phyloP scores from a whole-genome alignment of 352 stramenopile species.

The Phytophthora constricta region DNA sequence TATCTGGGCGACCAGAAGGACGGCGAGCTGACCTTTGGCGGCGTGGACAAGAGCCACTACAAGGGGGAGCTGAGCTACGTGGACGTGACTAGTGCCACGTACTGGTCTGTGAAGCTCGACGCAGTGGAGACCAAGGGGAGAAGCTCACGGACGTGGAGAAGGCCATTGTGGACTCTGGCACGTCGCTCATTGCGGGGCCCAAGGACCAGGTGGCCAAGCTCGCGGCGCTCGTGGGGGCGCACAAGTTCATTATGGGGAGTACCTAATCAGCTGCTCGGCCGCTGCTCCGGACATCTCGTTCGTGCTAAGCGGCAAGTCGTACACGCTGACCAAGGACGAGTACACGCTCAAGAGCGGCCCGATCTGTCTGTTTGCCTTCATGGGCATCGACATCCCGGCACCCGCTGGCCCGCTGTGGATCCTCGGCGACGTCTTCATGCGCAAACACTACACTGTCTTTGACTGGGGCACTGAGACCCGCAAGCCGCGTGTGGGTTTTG shows the following conservation, averaged over 20 bases:
- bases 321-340: constrained; percentile 92
- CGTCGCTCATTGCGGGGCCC: constrained; percentile 94
- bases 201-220: constrained; percentile 90
- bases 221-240: constrained; percentile 85
- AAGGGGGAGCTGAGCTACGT: constrained; percentile 94
- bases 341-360: constrained; percentile 93
- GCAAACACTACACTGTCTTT: constrained; percentile 96
- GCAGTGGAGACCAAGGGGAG: constrained; percentile 64
- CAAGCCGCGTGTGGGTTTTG: constrained; percentile 89
- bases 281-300: constrained; percentile 93
- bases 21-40: constrained; percentile 84
- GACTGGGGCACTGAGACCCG: constrained; percentile 83
- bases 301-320: constrained; percentile 91
- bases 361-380: constrained; percentile 96
- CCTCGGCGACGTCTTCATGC: constrained; percentile 96
- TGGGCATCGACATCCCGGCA: constrained; percentile 94
- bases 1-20: constrained; percentile 92
- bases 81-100: constrained; percentile 69
- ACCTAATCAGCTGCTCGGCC: constrained; percentile 94
- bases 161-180: constrained; percentile 97
- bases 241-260: constrained; percentile 95
- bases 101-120: constrained; percentile 83
- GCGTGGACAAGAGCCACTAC: constrained; percentile 91
- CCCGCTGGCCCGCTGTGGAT: constrained; percentile 81
- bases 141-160: constrained; percentile 60